phyloP scores from a whole-genome alignment of 2,329 filamentous ascomycete species.

The Calonectria leucothoes region DNA sequence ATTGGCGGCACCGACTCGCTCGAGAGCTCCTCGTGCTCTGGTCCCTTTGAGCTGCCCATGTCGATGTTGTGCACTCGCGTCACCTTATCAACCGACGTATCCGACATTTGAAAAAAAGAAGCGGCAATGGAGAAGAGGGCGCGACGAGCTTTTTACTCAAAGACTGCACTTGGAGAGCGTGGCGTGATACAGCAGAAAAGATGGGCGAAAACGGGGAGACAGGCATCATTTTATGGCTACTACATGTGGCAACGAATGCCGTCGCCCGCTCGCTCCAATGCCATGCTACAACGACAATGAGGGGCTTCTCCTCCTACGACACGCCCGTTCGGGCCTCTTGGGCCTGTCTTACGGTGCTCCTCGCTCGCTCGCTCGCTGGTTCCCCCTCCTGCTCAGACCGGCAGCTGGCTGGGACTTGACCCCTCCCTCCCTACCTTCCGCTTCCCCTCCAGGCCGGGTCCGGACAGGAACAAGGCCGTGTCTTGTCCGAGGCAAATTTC shows the following conservation, averaged over 20 bases:
- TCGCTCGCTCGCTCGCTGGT: neutral
- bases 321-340: neutral
- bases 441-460: neutral
- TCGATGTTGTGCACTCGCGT: constrained; percentile 44
- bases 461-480: neutral
- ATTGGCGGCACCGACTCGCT: constrained; percentile 31
- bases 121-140: constrained; percentile 41
- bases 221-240: constrained; percentile 12
- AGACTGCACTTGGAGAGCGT: constrained; percentile 20
- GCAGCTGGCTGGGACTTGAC: no score
- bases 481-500: constrained; percentile 18
- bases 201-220: constrained; percentile 24
- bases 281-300: constrained; percentile 2
- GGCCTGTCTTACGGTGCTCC: constrained; percentile 3
- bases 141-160: constrained; percentile 46
- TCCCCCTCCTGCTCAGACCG: neutral
- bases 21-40: constrained; percentile 36
- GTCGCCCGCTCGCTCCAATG: no score
- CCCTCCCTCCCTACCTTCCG: no score
- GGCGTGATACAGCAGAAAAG: constrained; percentile 19
- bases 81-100: constrained; percentile 49
- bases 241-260: constrained; percentile 11
- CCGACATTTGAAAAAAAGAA: constrained; percentile 42
- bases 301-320: neutral
- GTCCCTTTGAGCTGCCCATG: constrained; percentile 40